Base-by-base conservation (phyloP, 768 basidiomycete genomes). In the Tremella mesenterica region DNA sequence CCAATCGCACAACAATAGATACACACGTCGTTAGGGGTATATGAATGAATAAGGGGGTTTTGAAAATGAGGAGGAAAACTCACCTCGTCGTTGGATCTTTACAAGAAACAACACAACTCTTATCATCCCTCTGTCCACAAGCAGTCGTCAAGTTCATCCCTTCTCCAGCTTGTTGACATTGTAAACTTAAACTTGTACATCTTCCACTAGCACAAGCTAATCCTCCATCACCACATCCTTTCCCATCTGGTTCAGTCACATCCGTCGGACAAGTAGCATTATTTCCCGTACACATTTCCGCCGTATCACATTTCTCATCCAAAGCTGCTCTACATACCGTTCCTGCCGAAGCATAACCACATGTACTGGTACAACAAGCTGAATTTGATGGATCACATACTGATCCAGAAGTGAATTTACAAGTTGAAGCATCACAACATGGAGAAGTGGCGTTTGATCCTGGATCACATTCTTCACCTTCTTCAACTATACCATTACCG, bases 381-480 rank as follows among this genome's bases (percentile, higher is more conserved):
- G 82, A 81, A 70, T 82, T 86, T 30, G 76, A 70, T 2, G 88
- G 87, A 69, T 89, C 88, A 70, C 89, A 93, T 2, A 83, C 78
- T 2, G 89, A 84, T 27, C 80, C 81, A 23, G 72, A 58, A 44
- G 67, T 79, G 77, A 89, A 86, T 57, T 63, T 66, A 44, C 73
- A 74, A 14, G 73, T 86, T 9, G 83, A 84, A 20, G 75, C 61
- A 72, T 91, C 81, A 76, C 88, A 91, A 75, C 88, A 91, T 1
- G 69, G 14, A 7, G 71, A 70, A 28, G 78, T 73, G 4, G 82
- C 82, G 38, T 76, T 75, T 10, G 76, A 66, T 49, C 81, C 83
- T 0, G 88, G 88, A 72, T 93, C 88, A 69, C 89, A 91, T 33
- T 91, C 85, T 75, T 93, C 89, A 27, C 86, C 88, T 0, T 56